Percentiles rank a stretch among this genome's conserved stretches.
Evolutionary conservation across 2,329 filamentous ascomycete species (phyloP).

Genomic region (Pyrenophora graminea): DNA sequence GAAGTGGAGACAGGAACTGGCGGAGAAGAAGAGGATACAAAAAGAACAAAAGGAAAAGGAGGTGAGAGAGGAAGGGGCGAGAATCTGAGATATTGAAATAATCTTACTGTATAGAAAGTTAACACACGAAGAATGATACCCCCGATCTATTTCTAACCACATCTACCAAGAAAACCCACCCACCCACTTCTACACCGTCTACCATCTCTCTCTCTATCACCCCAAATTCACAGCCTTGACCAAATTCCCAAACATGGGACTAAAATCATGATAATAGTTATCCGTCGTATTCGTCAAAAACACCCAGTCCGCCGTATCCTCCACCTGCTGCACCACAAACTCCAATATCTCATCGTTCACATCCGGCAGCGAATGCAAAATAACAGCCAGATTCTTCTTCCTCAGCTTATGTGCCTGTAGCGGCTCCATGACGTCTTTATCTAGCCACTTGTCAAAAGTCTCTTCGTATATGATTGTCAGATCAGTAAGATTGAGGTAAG

Average conservation of each 20-base stretch:
- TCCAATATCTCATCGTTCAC: slow-evolving; percentile 28
- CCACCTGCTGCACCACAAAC: slow-evolving; percentile 36
- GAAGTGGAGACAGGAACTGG: slow-evolving; percentile 34
- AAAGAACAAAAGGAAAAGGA: slow-evolving; percentile 4
- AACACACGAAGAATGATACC: not conserved
- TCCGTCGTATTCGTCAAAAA: slow-evolving; percentile 35
- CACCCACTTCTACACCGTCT: not conserved
- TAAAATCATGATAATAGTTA: slow-evolving; percentile 38
- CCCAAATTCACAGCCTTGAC: slow-evolving; percentile 21
- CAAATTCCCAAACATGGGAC: slow-evolving; percentile 27
- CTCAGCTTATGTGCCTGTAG: slow-evolving; percentile 25
- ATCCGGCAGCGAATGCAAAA: slow-evolving; percentile 35
- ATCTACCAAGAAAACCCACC: not conserved
- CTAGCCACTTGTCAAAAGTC: slow-evolving; percentile 35
- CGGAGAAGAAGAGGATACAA: slow-evolving; percentile 20
- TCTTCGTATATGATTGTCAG: slow-evolving; percentile 42
- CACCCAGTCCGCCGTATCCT: slow-evolving; percentile 37
- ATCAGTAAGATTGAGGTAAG: slow-evolving; percentile 38
- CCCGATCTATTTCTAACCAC: not conserved
- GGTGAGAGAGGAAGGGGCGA: not conserved
- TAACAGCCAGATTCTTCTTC: slow-evolving; percentile 30
- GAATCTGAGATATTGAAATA: too few relatives aligned
- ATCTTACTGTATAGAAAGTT: too few relatives aligned
- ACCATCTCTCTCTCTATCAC: not conserved
- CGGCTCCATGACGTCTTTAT: slow-evolving; percentile 24